Evolutionary conservation across 164 flowering plant genomes (phyloP), one percentile per base, ranked within the genome.

Genomic region (Paratinospora sagittata): DNA sequence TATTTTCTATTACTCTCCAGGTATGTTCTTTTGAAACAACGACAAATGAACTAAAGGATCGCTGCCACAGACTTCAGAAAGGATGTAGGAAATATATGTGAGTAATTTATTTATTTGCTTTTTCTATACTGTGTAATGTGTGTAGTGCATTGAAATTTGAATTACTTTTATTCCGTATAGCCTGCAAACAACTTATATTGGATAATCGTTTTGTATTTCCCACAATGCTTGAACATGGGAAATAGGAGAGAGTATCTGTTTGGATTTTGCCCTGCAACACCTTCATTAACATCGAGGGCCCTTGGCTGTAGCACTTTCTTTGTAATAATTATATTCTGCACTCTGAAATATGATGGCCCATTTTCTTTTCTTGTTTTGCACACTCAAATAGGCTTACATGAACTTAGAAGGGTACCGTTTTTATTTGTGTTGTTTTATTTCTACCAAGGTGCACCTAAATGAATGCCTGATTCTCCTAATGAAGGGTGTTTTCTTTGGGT

Each of bases 71-170:
- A 65, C 86, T 93, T 33, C 82, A 79, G 72, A 88, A 84, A 76
- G 97, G 97, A 45, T 86, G 87, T 75, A 86, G 79, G 70, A 91
- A 84, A 75, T 88, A 81, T 76, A 85, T 84, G 97, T 93, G 74
- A 86, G 95, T 81, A 13, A 19, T 27, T 67, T 17, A 65, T 49
- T 17, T 13, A 8, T 68, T 58, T 13, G 43, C 23, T 52, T 43
- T 23, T 39, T 27, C 24, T 43, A 47, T 61, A 62, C 26, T 21
- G 3, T 39, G 57, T 61, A 62, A 17, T 21, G 3, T 58, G 57
- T n/a, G 14, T 3, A 3, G 60, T 52, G 60, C 60, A 17, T 52
- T 52, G n/a, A 52, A n/a, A 14, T 52, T 52, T 52, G n/a, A 52
- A n/a, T 52, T 52, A 19, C 23, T 17, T 17, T n/a, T 2, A 52